Evolutionary conservation across 345 rosid genomes (phyloP), one percentile per base, ranked within the genome.

Genomic region (Eucalyptus brandiana): DNA sequence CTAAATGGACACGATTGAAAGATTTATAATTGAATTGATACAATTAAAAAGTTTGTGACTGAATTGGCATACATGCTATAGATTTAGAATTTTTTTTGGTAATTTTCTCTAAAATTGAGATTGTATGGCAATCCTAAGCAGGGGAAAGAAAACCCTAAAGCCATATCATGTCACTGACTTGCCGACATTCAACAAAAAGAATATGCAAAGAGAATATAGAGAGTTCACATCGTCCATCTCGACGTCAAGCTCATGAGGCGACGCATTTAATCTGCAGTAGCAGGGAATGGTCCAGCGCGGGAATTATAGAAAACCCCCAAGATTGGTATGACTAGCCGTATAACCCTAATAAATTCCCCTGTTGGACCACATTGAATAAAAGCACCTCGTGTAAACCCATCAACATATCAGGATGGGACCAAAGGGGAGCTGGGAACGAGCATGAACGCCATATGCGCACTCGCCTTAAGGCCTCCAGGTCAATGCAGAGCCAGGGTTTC

Each of bases 361-460:
- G 83, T 44, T 48, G 94, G 94, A 94, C 94, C 95, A 94, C 92
- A 48, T 32, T 50, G 87, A 89, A 88, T 92, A 87, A 93, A 89
- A 88, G 89, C 89, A 21, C 83, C 83, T 76, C 30, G 45, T 76
- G 83, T 6, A 37, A 76, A 37, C 45, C 83, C 30, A 76, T 76
- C 83, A 21, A 76, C 47, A 44, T 40, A 40, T 23, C 47, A 45
- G 48, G 48, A 93, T 92, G 95, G 95, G 93, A 89, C 94, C 95
- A 90, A 5, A 80, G 58, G 50, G 21, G 86, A 50, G 26, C 44
- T 14, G n/a, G 14, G 34, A 72, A 44, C 18, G 86, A 88, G 40
- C 86, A 91, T 91, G 93, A 90, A 93, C 90, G 28, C 89, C 90
- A 17, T 88, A 90, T 45, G 92, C 91, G 60, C 23, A 18, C 45